A percentile compares a stretch with the other conserved stretches of the same genome.
Evolutionary conservation across 768 basidiomycete genomes (phyloP).

Genomic region (Naganishia onofrii): DNA sequence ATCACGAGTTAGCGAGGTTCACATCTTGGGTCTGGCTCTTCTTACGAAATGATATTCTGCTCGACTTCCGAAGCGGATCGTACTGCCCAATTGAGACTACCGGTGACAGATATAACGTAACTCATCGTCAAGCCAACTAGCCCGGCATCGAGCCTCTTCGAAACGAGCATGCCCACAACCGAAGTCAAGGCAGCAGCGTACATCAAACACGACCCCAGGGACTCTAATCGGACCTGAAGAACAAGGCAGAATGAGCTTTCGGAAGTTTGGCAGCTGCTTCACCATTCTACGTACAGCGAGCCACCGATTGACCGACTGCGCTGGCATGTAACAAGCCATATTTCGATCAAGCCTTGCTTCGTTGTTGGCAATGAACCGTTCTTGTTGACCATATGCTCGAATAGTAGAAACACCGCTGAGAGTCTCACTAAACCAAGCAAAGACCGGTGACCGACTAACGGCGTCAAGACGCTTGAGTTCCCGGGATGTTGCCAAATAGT

Average conservation of each 20-base stretch:
- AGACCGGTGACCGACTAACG: conserved; percentile 84
- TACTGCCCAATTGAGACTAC: conserved; percentile 57
- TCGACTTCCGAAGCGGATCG: conserved; percentile 51
- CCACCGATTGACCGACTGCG: conserved; percentile 60
- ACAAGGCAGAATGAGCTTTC: not conserved
- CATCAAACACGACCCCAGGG: conserved; percentile 77
- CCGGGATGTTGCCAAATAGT: conserved; percentile 57
- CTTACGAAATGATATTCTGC: conserved; percentile 39
- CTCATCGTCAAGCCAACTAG: conserved; percentile 81
- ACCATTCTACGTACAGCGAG: conserved; percentile 57
- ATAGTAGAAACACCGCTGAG: conserved; percentile 27
- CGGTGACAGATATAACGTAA: conserved; percentile 78
- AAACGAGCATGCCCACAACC: conserved; percentile 67
- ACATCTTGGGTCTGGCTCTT: not conserved
- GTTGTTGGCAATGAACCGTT: conserved; percentile 50
- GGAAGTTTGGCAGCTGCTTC: not conserved
- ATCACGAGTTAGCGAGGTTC: not conserved
- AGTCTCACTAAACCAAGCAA: conserved; percentile 59
- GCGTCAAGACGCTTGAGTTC: conserved; percentile 53
- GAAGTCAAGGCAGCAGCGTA: conserved; percentile 68
- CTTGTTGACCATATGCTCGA: conserved; percentile 48
- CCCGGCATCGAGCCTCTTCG: conserved; percentile 73
- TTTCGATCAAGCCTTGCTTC: conserved; percentile 72
- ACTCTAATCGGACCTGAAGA: conserved; percentile 64
- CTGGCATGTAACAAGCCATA: conserved; percentile 71